Evolutionary conservation across 345 rosid species (phyloP).

Genomic region (Carallia pectinifolia): DNA sequence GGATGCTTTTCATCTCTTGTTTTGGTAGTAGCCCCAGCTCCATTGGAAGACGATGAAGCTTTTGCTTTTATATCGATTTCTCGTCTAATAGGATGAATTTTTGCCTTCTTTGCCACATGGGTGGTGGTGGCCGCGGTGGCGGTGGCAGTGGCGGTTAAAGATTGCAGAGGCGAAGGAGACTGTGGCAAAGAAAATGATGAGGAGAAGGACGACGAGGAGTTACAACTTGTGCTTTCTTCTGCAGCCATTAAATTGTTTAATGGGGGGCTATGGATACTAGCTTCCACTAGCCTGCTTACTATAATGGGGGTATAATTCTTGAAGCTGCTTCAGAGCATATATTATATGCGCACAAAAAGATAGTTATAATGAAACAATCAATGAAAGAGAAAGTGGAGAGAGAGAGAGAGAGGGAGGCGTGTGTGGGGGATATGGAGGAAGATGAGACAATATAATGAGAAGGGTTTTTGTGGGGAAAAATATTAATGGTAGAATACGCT

Average conservation of each 20-base stretch:
- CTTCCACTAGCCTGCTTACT: too few species aligned
- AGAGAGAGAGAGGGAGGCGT: background rate
- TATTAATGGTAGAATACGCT: conserved; percentile 6
- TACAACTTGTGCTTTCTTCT: conserved; percentile 2
- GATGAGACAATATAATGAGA: background rate
- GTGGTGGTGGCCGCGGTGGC: background rate
- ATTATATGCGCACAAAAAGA: background rate
- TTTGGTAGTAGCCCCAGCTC: background rate
- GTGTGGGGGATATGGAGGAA: too few species aligned
- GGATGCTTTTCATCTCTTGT: conserved; percentile 7
- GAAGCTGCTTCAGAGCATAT: background rate
- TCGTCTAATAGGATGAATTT: too few species aligned
- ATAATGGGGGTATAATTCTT: background rate
- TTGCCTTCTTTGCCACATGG: background rate
- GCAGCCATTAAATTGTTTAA: too few species aligned
- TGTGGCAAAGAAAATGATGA: background rate
- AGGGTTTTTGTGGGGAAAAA: conserved; percentile 1
- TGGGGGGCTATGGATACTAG: too few species aligned
- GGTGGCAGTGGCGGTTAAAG: too few species aligned
- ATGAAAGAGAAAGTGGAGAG: too few species aligned
- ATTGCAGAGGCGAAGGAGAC: too few species aligned
- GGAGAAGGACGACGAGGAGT: background rate
- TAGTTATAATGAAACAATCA: background rate
- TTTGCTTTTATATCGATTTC: too few species aligned
- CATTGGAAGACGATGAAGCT: too few species aligned